phyloP scores from a whole-genome alignment of 768 basidiomycete genomes.

The Kwoniella mangroviensis region DNA sequence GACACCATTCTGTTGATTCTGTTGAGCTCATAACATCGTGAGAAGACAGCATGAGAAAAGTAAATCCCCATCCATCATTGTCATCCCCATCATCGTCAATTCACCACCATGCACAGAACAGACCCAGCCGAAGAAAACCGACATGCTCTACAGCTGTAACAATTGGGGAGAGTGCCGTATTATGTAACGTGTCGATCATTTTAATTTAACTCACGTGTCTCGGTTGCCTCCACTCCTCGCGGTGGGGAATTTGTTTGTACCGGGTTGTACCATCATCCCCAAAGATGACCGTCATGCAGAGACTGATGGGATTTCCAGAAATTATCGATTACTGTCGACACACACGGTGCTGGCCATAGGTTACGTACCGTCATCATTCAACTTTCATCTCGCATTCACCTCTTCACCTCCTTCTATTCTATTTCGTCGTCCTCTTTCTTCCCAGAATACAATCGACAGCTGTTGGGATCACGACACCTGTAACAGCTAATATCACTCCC shows the following conservation, averaged over 20 bases:
- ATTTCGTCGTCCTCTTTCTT: slow-evolving; percentile 1
- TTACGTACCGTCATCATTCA: background rate
- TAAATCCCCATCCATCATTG: background rate
- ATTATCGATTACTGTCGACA: slow-evolving; percentile 3
- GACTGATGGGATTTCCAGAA: background rate
- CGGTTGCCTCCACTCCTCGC: slow-evolving; percentile 9
- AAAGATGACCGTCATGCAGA: background rate
- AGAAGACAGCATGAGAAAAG: background rate
- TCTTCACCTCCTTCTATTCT: background rate
- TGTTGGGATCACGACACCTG: background rate
- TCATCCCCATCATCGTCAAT: background rate
- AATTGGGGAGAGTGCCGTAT: background rate
- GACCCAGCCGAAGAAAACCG: slow-evolving; percentile 20
- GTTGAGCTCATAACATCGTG: background rate
- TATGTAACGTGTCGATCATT: slow-evolving; percentile 10
- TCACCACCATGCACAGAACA: background rate
- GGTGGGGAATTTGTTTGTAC: slow-evolving; percentile 9
- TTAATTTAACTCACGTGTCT: slow-evolving; percentile 19
- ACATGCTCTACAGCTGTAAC: background rate
- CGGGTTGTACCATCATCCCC: slow-evolving; percentile 16
- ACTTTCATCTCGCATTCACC: background rate
- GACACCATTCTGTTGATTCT: too few relatives aligned
- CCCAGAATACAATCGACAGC: background rate
- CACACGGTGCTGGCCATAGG: background rate
- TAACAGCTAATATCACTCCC: background rate